Conservation (phyloP, 345 rosid species). For the Brassica carinata region DNA sequence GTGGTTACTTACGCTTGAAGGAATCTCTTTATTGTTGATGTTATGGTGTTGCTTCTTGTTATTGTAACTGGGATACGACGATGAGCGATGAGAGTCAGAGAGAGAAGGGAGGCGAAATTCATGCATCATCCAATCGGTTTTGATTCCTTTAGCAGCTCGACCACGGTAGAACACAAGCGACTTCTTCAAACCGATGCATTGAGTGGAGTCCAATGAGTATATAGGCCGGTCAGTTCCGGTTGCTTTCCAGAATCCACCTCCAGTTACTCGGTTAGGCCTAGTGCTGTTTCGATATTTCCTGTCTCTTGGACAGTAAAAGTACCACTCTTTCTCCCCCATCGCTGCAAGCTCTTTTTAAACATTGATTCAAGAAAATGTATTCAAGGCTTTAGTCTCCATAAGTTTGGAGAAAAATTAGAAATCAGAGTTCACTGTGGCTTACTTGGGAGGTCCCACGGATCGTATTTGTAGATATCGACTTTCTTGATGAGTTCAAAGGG, state of each 20-base stretch:
- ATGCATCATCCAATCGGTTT: constrained; percentile 99
- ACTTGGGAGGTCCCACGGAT: constrained; percentile 99
- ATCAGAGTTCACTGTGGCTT: constrained; percentile 35
- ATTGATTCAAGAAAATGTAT: constrained; percentile 20
- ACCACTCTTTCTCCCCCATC: constrained; percentile 93
- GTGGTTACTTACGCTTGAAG: constrained; percentile 54
- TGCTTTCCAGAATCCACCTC: constrained; percentile 97
- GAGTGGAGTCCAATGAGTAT: constrained; percentile 68
- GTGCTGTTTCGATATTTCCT: constrained; percentile 90
- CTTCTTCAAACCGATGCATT: constrained; percentile 89
- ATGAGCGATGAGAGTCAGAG: constrained; percentile 45
- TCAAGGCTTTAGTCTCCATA: not conserved
- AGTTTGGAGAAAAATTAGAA: not conserved
- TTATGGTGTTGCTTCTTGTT: constrained; percentile 31
- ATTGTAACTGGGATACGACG: constrained; percentile 11
- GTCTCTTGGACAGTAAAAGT: constrained; percentile 90
- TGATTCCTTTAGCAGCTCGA: constrained; percentile 86
- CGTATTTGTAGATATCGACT: constrained; percentile 89
- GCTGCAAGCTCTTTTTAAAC: constrained; percentile 58
- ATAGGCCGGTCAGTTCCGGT: constrained; percentile 98
- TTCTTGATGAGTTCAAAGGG: constrained; percentile 85
- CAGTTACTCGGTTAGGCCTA: constrained; percentile 89
- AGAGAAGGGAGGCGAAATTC: constrained; percentile 89
- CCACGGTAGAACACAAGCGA: constrained; percentile 94
- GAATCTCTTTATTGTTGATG: constrained; percentile 50